Evolutionary conservation across 805 yeast species (phyloP).

Genomic region (Schwanniomyces polymorphus): DNA sequence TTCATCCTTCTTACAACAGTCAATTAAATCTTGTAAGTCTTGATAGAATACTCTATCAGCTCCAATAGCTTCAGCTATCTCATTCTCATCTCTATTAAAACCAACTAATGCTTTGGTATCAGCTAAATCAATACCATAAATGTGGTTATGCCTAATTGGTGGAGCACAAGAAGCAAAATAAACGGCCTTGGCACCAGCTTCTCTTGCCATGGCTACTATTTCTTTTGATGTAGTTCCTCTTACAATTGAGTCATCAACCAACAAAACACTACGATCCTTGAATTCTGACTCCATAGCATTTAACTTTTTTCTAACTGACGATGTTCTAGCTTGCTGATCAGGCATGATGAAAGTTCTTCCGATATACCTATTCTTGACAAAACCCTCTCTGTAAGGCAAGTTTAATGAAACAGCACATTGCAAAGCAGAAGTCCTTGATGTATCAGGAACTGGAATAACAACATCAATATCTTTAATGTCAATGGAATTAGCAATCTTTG

Average conservation of each 20-base stretch:
- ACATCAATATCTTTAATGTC: slow-evolving; percentile 69
- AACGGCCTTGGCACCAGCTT: slow-evolving; percentile 96
- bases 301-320: slow-evolving; percentile 89
- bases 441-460: slow-evolving; percentile 97
- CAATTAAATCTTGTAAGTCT: slow-evolving; percentile 75
- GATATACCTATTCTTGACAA: slow-evolving; percentile 93
- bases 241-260: slow-evolving; percentile 96
- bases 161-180: slow-evolving; percentile 97
- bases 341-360: slow-evolving; percentile 99
- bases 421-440: slow-evolving; percentile 93
- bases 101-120: slow-evolving; percentile 94
- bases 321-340: slow-evolving; percentile 89
- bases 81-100: slow-evolving; percentile 69
- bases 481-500: slow-evolving; percentile 51
- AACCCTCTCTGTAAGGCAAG: slow-evolving; percentile 92
- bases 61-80: slow-evolving; percentile 75
- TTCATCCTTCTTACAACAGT: slow-evolving; percentile 61
- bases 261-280: slow-evolving; percentile 75
- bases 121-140: slow-evolving; percentile 96
- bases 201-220: slow-evolving; percentile 97
- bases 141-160: slow-evolving; percentile 93
- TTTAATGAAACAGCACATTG: slow-evolving; percentile 83
- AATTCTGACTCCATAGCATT: slow-evolving; percentile 97
- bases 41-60: slow-evolving; percentile 93
- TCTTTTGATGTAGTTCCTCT: slow-evolving; percentile 97